Conservation (phyloP, 2,329 filamentous ascomycete genomes). For the Pleurostoma richardsiae region DNA sequence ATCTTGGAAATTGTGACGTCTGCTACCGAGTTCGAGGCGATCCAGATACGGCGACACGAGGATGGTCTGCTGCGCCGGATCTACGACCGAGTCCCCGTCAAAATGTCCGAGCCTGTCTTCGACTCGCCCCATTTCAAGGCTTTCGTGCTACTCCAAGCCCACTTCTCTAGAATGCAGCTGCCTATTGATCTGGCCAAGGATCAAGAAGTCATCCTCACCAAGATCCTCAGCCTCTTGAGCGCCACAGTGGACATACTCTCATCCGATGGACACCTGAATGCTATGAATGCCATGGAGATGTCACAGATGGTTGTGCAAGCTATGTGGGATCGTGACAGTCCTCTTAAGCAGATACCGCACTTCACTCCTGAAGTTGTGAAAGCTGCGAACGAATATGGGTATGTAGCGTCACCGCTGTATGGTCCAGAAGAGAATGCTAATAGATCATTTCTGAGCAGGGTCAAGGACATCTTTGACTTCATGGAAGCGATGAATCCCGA, state of each 20-base stretch:
- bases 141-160: conserved; percentile 93
- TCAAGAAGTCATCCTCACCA: conserved; percentile 80
- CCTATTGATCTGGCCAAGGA: conserved; percentile 95
- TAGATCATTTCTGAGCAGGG: conserved; percentile 38
- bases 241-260: conserved; percentile 93
- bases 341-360: conserved; percentile 95
- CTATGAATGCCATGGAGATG: conserved; percentile 98
- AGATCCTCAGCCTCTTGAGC: conserved; percentile 81
- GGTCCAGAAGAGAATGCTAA: background rate
- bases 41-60: conserved; percentile 92
- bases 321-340: conserved; percentile 98
- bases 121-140: conserved; percentile 98
- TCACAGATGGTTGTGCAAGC: conserved; percentile 98
- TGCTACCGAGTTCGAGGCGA: conserved; percentile 91
- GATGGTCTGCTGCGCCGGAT: conserved; percentile 83
- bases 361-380: conserved; percentile 81
- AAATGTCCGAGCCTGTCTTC: conserved; percentile 81
- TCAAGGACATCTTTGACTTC: conserved; percentile 95
- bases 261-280: conserved; percentile 92
- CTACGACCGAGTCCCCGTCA: conserved; percentile 91
- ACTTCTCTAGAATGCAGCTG: conserved; percentile 95
- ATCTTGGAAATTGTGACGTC: conserved; percentile 96
- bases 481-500: conserved; percentile 98
- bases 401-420: conserved; percentile 30
- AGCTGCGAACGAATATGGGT: conserved; percentile 73